phyloP scores from a whole-genome alignment of 2,329 filamentous ascomycete genomes.

The Talaromyces atroroseus region DNA sequence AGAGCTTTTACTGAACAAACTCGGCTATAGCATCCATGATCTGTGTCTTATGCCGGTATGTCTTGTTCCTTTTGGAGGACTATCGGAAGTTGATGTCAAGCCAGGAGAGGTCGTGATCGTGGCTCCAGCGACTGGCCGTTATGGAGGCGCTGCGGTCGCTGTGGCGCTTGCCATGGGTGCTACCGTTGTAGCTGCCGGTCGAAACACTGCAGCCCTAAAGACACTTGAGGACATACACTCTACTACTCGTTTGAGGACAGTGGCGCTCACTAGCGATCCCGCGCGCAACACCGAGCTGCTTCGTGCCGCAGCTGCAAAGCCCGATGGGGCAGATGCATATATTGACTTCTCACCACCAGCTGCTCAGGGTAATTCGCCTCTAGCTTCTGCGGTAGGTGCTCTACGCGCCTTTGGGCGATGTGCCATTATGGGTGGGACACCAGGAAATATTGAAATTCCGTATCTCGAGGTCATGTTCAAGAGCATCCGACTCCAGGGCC shows the following conservation, averaged over 20 bases:
- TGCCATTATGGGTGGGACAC: constrained; percentile 3
- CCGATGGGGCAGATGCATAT: constrained; percentile 14
- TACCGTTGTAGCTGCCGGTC: constrained; percentile 47
- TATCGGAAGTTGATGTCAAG: constrained; percentile 38
- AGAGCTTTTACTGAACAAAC: constrained; percentile 17
- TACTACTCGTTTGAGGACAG: constrained; percentile 3
- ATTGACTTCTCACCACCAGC: constrained; percentile 17
- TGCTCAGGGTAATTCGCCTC: not conserved
- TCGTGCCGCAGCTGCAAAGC: constrained; percentile 1
- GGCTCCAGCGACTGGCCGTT: constrained; percentile 46
- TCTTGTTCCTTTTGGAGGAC: constrained; percentile 41
- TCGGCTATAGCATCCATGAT: constrained; percentile 41
- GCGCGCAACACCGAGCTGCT: constrained; percentile 1
- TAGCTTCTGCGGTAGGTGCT: constrained; percentile 6
- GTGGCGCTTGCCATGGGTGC: constrained; percentile 48
- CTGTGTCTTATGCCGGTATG: constrained; percentile 33
- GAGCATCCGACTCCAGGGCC: constrained; percentile 15
- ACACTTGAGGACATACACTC: not conserved
- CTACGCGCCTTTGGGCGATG: constrained; percentile 11
- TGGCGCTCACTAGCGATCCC: constrained; percentile 2
- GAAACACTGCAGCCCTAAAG: constrained; percentile 19
- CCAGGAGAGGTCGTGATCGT: constrained; percentile 47
- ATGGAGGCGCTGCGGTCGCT: constrained; percentile 44
- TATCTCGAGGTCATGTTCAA: constrained; percentile 17
- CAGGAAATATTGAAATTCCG: not conserved